A percentile compares a stretch with the other conserved stretches of the same genome.
These are phyloP conservation scores for Paraconiothyrium sp. DNA, from an alignment of 2,329 filamentous ascomycete species.

Conservation along the genomic window DNA sequence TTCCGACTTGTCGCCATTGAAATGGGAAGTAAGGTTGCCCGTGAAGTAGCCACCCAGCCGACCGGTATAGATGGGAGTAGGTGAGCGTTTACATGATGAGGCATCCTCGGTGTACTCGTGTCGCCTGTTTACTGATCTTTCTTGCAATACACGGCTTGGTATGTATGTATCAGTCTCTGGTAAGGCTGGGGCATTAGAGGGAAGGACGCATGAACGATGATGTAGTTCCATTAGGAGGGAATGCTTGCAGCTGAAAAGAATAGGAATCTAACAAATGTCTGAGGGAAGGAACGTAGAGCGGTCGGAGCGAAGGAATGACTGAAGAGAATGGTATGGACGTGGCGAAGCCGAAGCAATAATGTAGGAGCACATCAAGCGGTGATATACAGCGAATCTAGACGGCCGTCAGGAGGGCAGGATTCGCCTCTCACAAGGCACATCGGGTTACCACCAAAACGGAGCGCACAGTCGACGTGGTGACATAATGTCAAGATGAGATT, in stretches of 20 bases:
- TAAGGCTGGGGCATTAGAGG: slow-evolving; percentile 54
- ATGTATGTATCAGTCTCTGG: slow-evolving; percentile 37
- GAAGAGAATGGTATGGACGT: slow-evolving; percentile 43
- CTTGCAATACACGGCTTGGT: slow-evolving; percentile 50
- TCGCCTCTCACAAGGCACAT: slow-evolving; percentile 36
- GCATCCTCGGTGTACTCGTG: slow-evolving; percentile 35
- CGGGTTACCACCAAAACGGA: slow-evolving; percentile 44
- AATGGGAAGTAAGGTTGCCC: slow-evolving; percentile 35
- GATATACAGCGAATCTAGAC: slow-evolving; percentile 40
- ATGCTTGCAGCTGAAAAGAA: slow-evolving; percentile 37
- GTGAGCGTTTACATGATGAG: slow-evolving; percentile 41
- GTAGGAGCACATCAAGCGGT: slow-evolving; percentile 41
- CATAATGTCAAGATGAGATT: slow-evolving; percentile 43
- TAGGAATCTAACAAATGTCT: slow-evolving; percentile 55
- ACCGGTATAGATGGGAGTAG: slow-evolving; percentile 38
- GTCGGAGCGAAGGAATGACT: slow-evolving; percentile 58
- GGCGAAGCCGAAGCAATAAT: slow-evolving; percentile 40
- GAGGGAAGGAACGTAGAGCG: slow-evolving; percentile 53
- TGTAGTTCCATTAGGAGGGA: slow-evolving; percentile 47
- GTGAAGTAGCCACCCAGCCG: slow-evolving; percentile 38
- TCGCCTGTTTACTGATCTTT: slow-evolving; percentile 54
- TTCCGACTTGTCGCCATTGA: slow-evolving; percentile 38
- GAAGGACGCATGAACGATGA: slow-evolving; percentile 52
- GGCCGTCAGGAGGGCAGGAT: slow-evolving; percentile 27
- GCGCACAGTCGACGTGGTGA: slow-evolving; percentile 39